phyloP scores from a whole-genome alignment of 2,329 filamentous ascomycete genomes.

The Aspergillus novofumigatus region DNA sequence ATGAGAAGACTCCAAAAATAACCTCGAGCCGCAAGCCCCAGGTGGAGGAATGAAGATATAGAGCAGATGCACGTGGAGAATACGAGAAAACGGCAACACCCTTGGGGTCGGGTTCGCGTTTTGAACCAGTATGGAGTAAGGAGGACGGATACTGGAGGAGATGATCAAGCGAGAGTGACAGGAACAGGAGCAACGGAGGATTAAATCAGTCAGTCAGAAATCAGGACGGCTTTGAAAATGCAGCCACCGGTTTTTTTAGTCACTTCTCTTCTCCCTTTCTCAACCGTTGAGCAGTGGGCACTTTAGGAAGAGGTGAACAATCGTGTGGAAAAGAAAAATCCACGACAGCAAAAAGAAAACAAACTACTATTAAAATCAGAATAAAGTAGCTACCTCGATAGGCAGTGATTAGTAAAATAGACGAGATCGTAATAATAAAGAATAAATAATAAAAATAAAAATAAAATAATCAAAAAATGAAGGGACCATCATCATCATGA shows the following conservation, averaged over 20 bases:
- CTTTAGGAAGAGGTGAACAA: background rate
- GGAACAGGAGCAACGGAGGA: slow-evolving; percentile 4
- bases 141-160: slow-evolving; percentile 8
- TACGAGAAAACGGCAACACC: slow-evolving; percentile 23
- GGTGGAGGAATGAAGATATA: slow-evolving; percentile 12
- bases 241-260: slow-evolving; percentile 4
- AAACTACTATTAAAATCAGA: background rate
- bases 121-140: background rate
- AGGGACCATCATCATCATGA: background rate
- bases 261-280: background rate
- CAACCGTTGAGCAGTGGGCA: background rate
- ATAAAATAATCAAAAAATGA: background rate
- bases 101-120: slow-evolving; percentile 1
- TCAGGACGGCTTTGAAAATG: slow-evolving; percentile 1
- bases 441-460: slow-evolving; percentile 6
- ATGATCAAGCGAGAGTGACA: background rate
- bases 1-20: slow-evolving; percentile 17
- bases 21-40: slow-evolving; percentile 20
- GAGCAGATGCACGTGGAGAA: slow-evolving; percentile 22
- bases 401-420: background rate
- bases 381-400: background rate
- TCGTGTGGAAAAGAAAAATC: background rate
- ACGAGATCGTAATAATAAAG: slow-evolving; percentile 1
- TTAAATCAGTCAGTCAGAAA: slow-evolving; percentile 5
- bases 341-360: background rate